A percentile compares a stretch with the other conserved stretches of the same genome.
These are phyloP conservation scores for Juglanconis sp. DNA, from an alignment of 2,329 filamentous ascomycete species.

Conservation along the genomic window DNA sequence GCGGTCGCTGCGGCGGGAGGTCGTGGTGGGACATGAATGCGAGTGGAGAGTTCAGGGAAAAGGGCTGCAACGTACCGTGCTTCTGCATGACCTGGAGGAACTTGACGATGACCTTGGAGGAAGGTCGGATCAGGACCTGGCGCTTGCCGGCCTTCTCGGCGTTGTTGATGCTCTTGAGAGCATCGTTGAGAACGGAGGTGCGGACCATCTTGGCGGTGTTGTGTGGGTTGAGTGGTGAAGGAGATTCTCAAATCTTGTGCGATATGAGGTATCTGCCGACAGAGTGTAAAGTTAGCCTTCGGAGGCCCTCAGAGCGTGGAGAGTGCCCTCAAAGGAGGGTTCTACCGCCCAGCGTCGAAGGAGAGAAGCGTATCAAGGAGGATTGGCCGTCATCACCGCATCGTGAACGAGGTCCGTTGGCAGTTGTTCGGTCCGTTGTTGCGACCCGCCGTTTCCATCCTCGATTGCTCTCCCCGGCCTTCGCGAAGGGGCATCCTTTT, in stretches of 20 bases:
- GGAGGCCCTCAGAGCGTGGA: conserved; percentile 60
- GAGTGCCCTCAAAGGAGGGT: conserved; percentile 69
- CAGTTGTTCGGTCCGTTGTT: neutral
- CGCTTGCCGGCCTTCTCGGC: conserved; percentile 99
- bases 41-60: neutral
- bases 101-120: conserved; percentile 99
- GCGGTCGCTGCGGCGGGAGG: conserved; percentile 14
- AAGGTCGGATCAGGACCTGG: conserved; percentile 96
- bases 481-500: conserved; percentile 30
- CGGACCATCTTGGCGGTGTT: conserved; percentile 82
- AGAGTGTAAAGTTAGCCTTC: conserved; percentile 55
- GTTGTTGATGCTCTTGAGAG: conserved; percentile 99
- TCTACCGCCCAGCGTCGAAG: conserved; percentile 66
- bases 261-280: conserved; percentile 64
- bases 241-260: conserved; percentile 77
- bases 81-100: conserved; percentile 99
- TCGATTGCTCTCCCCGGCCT: conserved; percentile 63
- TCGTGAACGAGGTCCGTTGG: conserved; percentile 3
- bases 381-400: conserved; percentile 16
- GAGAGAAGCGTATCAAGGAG: conserved; percentile 59
- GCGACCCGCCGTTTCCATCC: conserved; percentile 24
- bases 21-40: neutral
- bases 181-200: conserved; percentile 99
- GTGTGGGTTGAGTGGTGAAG: conserved; percentile 42
- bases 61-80: conserved; percentile 73